These are phyloP conservation scores for Epithemia pelagica DNA, from an alignment of 108 stramenopile species.

Conservation along the genomic window DNA sequence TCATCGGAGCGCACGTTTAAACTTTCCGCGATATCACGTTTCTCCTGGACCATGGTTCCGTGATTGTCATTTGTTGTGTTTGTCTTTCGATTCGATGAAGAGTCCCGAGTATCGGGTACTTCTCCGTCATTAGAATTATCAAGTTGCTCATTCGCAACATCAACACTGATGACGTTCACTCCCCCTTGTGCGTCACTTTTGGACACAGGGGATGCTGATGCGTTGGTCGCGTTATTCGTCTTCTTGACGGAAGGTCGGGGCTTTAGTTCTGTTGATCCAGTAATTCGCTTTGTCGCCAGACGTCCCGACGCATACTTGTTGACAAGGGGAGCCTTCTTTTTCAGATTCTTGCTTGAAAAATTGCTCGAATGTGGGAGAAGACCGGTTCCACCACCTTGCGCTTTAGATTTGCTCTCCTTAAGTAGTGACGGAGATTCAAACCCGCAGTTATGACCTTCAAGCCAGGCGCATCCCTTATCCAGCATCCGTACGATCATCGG, in stretches of 20 bases:
- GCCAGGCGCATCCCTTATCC: constrained; percentile 6
- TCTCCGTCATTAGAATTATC: background rate
- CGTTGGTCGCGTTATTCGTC: background rate
- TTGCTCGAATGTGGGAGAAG: background rate
- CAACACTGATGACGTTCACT: no score
- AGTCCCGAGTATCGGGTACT: background rate
- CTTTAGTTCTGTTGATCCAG: no score
- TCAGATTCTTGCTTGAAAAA: background rate
- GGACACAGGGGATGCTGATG: background rate
- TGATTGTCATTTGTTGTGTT: no score
- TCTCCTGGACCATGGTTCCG: background rate
- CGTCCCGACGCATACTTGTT: background rate
- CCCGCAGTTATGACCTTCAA: background rate
- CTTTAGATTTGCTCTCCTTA: background rate
- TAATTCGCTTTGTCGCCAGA: background rate
- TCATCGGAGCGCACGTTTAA: background rate
- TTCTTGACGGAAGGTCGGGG: background rate
- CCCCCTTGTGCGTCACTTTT: background rate
- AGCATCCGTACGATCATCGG: background rate
- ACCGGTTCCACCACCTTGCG: background rate
- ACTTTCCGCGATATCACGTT: background rate
- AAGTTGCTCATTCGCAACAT: background rate
- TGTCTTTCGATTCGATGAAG: no score
- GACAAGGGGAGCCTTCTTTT: background rate
- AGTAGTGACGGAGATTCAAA: background rate